A percentile compares a stretch with the other conserved stretches of the same genome.
phyloP scores from a whole-genome alignment of 257 asterid genomes.

The Ocimum tenuiflorum region DNA sequence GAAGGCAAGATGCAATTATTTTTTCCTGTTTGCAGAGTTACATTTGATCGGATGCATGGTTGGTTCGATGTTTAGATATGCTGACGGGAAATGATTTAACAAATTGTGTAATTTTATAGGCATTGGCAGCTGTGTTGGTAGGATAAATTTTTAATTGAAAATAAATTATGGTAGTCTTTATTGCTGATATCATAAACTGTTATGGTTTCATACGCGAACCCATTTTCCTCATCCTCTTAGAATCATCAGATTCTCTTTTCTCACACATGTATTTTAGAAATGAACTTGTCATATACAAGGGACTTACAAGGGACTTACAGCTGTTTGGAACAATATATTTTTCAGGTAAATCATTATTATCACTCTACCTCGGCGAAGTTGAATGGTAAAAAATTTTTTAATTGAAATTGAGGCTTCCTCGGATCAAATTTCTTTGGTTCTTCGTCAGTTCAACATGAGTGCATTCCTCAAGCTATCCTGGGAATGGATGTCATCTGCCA shows the following conservation, averaged over 20 bases:
- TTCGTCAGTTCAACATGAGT: slow-evolving; percentile 94
- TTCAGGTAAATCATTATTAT: slow-evolving; percentile 71
- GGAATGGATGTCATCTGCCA: slow-evolving; percentile 97
- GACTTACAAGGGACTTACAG: slow-evolving; percentile 13
- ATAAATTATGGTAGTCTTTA: too few species aligned
- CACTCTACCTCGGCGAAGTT: slow-evolving; percentile 66
- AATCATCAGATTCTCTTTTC: neutral
- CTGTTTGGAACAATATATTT: neutral
- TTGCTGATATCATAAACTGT: neutral
- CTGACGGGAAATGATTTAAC: neutral
- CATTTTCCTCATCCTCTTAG: neutral
- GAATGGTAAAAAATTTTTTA: slow-evolving; percentile 64
- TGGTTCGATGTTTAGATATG: neutral
- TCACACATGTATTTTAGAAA: too few species aligned
- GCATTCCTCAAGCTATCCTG: slow-evolving; percentile 92
- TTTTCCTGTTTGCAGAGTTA: neutral
- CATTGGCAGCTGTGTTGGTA: neutral
- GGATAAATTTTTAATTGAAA: neutral
- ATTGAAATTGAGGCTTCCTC: slow-evolving; percentile 76
- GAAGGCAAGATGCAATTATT: slow-evolving; percentile 36
- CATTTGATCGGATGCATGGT: neutral
- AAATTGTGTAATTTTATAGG: neutral
- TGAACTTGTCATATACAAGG: too few species aligned
- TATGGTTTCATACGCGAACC: neutral
- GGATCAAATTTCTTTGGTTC: slow-evolving; percentile 73